phyloP scores from a whole-genome alignment of 306 rosid species.

The Quillaja saponaria region DNA sequence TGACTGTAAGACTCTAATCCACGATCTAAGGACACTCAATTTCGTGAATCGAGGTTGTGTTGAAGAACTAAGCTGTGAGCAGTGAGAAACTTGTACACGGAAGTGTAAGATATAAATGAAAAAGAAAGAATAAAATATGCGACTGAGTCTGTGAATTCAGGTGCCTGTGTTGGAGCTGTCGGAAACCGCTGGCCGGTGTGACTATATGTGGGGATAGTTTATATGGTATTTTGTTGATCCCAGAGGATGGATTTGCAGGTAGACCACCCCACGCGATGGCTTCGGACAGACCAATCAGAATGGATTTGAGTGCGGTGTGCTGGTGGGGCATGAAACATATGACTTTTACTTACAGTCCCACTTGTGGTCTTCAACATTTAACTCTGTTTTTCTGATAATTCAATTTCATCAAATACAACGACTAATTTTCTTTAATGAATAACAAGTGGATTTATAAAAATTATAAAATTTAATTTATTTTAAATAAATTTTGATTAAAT shows the following conservation, averaged over 20 bases:
- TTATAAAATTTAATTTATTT: no score
- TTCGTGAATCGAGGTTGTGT: conserved; percentile 33
- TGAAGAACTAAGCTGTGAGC: conserved; percentile 25
- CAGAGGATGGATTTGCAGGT: conserved; percentile 30
- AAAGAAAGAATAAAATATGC: conserved; percentile 1
- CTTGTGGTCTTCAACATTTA: no score
- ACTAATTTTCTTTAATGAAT: no score
- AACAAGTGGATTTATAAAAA: no score
- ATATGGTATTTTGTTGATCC: not conserved
- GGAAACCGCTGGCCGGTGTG: conserved; percentile 7
- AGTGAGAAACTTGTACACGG: conserved; percentile 25
- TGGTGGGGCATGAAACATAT: conserved; percentile 42
- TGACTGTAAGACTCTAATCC: conserved; percentile 47
- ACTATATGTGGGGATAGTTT: not conserved
- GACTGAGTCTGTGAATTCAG: conserved; percentile 8
- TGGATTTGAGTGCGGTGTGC: conserved; percentile 46
- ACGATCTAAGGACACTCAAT: conserved; percentile 44
- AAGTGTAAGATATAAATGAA: not conserved
- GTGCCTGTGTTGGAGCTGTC: conserved; percentile 36
- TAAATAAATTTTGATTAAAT: no score
- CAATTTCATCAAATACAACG: no score
- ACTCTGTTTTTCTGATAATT: no score
- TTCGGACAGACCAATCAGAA: conserved; percentile 49
- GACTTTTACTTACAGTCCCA: conserved; percentile 19
- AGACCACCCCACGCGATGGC: conserved; percentile 59